These are phyloP conservation scores for Backusella sp. DNA, from an alignment of 192 early-diverging fungal species.

Conservation along the genomic window DNA sequence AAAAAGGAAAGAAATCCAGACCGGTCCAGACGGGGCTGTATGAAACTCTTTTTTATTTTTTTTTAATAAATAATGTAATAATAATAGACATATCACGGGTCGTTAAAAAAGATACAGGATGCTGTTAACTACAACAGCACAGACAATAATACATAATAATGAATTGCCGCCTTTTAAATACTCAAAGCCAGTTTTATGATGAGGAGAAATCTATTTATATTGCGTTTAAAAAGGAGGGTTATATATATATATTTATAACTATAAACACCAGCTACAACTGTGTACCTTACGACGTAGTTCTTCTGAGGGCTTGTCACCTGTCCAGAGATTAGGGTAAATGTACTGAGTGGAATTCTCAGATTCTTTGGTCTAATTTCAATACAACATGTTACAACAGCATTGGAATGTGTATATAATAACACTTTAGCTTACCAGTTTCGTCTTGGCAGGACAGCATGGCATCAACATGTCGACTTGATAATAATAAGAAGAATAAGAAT, in stretches of 20 bases:
- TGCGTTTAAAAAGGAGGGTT: not conserved
- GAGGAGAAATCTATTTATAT: not conserved
- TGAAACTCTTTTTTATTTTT: not conserved
- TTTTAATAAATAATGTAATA: not conserved
- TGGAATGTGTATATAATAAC: not conserved
- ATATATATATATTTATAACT: not conserved
- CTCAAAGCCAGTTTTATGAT: not conserved
- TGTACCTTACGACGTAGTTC: not conserved
- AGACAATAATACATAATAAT: not conserved
- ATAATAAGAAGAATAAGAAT: not conserved
- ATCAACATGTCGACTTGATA: not conserved
- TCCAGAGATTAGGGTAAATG: not conserved
- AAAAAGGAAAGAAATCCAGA: conserved; percentile 4
- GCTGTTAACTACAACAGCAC: not conserved
- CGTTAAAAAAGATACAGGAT: not conserved
- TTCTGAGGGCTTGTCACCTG: not conserved
- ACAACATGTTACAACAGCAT: too few species aligned
- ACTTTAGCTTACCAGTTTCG: not conserved
- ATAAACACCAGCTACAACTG: not conserved
- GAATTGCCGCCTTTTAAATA: not conserved
- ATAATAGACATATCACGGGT: not conserved
- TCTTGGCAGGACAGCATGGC: not conserved
- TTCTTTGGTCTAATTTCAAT: not conserved
- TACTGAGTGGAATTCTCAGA: not conserved
- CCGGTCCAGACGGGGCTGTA: not conserved